A percentile compares a stretch with the other conserved stretches of the same genome.
Conservation (phyloP, 228 moss, liverwort and hornwort species). For the Sphagnum magellanicum region DNA sequence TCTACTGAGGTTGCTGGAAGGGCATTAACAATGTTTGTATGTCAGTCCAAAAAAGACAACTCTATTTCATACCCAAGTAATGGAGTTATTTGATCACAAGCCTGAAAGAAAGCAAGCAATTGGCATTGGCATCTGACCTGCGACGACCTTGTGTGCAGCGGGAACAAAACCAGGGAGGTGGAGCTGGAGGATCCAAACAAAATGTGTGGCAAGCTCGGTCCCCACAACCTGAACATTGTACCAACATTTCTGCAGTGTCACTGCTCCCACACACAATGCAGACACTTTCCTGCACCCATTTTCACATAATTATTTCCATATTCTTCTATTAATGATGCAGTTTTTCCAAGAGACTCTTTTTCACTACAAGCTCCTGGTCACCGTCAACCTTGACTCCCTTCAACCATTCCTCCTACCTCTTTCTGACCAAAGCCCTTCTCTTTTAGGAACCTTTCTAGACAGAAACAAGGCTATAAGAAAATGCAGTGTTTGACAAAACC, state of each 20-base stretch:
- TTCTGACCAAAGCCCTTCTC: background rate
- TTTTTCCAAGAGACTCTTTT: background rate
- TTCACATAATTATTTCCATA: background rate
- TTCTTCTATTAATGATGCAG: background rate
- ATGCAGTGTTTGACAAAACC: background rate
- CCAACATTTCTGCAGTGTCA: constrained; percentile 64
- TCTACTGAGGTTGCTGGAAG: too few species aligned
- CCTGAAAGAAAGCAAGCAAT: background rate
- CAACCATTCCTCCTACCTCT: background rate
- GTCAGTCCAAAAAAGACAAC: too few species aligned
- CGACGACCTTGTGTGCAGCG: constrained; percentile 54
- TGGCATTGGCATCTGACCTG: constrained; percentile 24
- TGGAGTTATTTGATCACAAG: background rate
- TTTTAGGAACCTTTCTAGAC: background rate
- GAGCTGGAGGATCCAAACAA: constrained; percentile 88
- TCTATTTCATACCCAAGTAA: background rate
- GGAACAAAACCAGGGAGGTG: constrained; percentile 72
- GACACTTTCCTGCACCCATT: constrained; percentile 43
- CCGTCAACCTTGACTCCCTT: background rate
- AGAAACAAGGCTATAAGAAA: constrained; percentile 2
- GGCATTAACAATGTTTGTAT: too few species aligned
- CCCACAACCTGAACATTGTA: constrained; percentile 56
- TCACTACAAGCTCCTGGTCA: too few species aligned
- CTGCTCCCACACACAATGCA: constrained; percentile 75
- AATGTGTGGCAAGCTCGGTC: constrained; percentile 79